A percentile compares a stretch with the other conserved stretches of the same genome.
These are phyloP conservation scores for Lactifluus volemus DNA, from an alignment of 768 basidiomycete genomes.

Conservation along the genomic window DNA sequence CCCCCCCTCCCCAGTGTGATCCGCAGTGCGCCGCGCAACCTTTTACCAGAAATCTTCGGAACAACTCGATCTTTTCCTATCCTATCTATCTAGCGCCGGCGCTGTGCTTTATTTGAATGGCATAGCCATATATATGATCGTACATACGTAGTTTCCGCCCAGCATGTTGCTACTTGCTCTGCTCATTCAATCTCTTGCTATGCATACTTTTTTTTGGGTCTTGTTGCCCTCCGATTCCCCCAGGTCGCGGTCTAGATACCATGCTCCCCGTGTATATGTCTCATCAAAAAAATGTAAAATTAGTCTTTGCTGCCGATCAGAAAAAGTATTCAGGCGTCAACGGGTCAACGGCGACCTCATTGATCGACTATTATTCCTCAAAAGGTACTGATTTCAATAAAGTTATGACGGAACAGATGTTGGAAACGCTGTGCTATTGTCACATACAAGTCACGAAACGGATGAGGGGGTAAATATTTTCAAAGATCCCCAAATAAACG, in stretches of 20 bases:
- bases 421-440: background rate
- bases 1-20: background rate
- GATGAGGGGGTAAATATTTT: background rate
- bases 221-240: background rate
- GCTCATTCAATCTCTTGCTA: background rate
- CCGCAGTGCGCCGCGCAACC: background rate
- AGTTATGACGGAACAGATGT: background rate
- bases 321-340: background rate
- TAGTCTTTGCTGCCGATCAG: background rate
- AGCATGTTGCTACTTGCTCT: background rate
- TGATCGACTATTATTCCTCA: background rate
- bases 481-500: slow-evolving; percentile 54
- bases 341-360: background rate
- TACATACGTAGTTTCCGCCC: background rate
- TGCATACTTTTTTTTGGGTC: background rate
- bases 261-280: slow-evolving; percentile 9
- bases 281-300: slow-evolving; percentile 7
- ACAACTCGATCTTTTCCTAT: background rate
- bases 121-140: background rate
- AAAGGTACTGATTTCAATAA: background rate
- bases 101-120: background rate
- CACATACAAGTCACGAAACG: background rate
- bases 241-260: slow-evolving; percentile 6
- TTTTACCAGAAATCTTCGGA: background rate
- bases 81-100: slow-evolving; percentile 6